Evolutionary conservation across 768 basidiomycete genomes (phyloP), one percentile per base, ranked within the genome.

Genomic region (Leccinum rimulosum): DNA sequence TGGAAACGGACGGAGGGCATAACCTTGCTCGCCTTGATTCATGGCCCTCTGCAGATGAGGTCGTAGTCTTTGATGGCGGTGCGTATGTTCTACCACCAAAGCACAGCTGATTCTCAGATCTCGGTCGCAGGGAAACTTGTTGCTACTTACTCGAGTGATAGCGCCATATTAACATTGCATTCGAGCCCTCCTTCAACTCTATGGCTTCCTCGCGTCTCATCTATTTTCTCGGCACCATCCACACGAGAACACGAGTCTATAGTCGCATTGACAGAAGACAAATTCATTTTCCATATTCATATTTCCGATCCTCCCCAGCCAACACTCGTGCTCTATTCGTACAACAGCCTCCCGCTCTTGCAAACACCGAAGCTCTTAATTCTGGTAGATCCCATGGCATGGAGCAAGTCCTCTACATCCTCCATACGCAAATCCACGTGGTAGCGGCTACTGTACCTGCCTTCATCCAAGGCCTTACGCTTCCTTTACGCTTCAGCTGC

Each of bases 321-420:
- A 6, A 68, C 74, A 6, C 71, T 89, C 9, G 65, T 69, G 17
- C 63, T 90, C 9, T 68, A 80, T 56, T 82, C 83, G 14, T 77
- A 79, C 52, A 78, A 77, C 30, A 71, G 68, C 36, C 77, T 92
- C 3, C 88, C 89, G 0, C 74, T 87, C 11, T 58, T 76, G 1
- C 70, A 71, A 52, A 75, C 79, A 12, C 75, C 77, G 12, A 74
- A 76, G 54, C 76, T 84, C 59, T 86, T 94, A 28, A 68, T 92
- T 27, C 88, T 89, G 14, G 90, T 94, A 7, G 92, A 94, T 69
- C 92, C 92, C 0, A 94, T 93, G 92, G 87, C 86, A 9, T 92
- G 92, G 92, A 83, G 84, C 54, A 71, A 74, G 56, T 72, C 74
- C 22, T 70, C 75, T 6, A 51, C 25, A 33, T 57, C 31, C 38